A percentile compares a stretch with the other conserved stretches of the same genome.
phyloP scores from a whole-genome alignment of 2,329 filamentous ascomycete genomes.

The Stylonectria norvegica region DNA sequence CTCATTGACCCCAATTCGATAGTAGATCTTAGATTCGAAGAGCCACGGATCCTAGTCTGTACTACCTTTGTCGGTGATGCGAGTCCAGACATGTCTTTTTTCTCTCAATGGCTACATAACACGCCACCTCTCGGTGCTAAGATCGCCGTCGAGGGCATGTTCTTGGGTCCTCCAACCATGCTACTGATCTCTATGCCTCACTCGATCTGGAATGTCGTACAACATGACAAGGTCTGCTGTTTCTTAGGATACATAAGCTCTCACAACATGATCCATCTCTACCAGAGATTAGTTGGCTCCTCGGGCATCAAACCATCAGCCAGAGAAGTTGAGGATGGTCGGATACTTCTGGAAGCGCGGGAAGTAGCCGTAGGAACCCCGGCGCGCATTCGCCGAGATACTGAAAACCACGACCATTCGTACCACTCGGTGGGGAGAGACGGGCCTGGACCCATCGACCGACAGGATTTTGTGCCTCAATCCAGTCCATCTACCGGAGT shows the following conservation, averaged over 20 bases:
- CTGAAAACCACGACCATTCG: conserved; percentile 24
- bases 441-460: conserved; percentile 19
- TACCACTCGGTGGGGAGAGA: conserved; percentile 25
- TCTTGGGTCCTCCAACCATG: conserved; percentile 63
- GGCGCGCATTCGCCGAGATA: conserved; percentile 26
- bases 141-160: conserved; percentile 65
- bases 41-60: conserved; percentile 61
- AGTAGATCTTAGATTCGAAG: conserved; percentile 58
- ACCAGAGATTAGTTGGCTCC: conserved; percentile 53
- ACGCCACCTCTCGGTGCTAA: conserved; percentile 54
- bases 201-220: conserved; percentile 60
- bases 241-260: conserved; percentile 64
- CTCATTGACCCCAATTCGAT: conserved; percentile 47
- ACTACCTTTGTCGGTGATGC: conserved; percentile 65
- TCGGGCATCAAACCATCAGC: conserved; percentile 43
- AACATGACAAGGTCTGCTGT: conserved; percentile 64
- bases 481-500: conserved; percentile 25
- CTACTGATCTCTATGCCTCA: conserved; percentile 64
- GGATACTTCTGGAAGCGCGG: conserved; percentile 53
- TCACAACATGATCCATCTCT: conserved; percentile 64
- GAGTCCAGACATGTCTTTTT: conserved; percentile 62
- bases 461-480: conserved; percentile 24
- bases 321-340: conserved; percentile 55
- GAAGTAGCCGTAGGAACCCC: conserved; percentile 40
- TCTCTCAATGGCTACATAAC: conserved; percentile 63